Base-by-base conservation (phyloP, 2,329 filamentous ascomycete genomes). In the Pyrenophora teres region DNA sequence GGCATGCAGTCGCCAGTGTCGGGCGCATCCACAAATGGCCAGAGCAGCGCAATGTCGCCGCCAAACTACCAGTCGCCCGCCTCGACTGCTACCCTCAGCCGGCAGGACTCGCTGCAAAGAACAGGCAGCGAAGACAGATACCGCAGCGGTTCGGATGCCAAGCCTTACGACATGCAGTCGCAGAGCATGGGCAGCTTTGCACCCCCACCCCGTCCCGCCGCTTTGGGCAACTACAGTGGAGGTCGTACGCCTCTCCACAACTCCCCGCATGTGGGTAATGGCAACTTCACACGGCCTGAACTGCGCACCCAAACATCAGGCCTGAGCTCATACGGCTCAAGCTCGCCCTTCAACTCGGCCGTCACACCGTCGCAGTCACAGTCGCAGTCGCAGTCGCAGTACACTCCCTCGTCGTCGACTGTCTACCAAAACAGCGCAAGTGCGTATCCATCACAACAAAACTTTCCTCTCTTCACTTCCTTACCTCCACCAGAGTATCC, bases 401-500 rank as follows among this genome's bases (percentile, higher is more conserved):
- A 76, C 77, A 46, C 75, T 61, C 59, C 76, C 65, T 64, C 81
- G 74, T 54, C 63, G 75, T 39, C 82, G 79, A 50, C 69, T 71
- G 36, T 64, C 57, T 74, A 71, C 49, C 68, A 67, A 40, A 69
- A 56, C 25, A 69, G 72, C 46, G 57, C 62, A 46, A 70, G 73
- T 54, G 70, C 73, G 35, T 89, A 85, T 65, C 81, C 85, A 19
- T 73, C 78, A 32, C 82, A 86, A 49, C 81, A 86, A 56, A 86
- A 81, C 56, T 86, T 87, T 53, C 79, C 84, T 25, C 80, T 82
- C 0, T 87, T 89, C 62, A 81, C 70, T 7, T 67, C 80, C 50
- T 74, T 89, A 40, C 84, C 86, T 31, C 85, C 40, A 81, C 85
- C 25, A 81, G 85, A 62, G 84, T 85, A 66, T 65, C 61, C 54